Evolutionary conservation across 1,139 yeast genomes (phyloP), one percentile per base, ranked within the genome.

Genomic region (Candida frijolesensis): DNA sequence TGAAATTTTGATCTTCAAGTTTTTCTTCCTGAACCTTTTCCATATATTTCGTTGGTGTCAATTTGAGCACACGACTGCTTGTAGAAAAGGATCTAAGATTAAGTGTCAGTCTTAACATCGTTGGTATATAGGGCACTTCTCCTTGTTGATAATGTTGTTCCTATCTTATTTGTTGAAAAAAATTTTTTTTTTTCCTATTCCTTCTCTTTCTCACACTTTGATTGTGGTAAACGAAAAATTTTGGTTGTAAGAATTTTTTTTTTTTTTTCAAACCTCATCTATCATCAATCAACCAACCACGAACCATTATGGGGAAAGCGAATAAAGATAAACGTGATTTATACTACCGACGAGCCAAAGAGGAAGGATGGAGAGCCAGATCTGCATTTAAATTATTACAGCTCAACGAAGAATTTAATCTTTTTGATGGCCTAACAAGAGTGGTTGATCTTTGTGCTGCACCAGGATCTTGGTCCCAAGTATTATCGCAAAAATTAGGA

Each of bases 401-500:
- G 65, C 72, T 94, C 42, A 87, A 94, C 63, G 96, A 92, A 51
- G 92, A 92, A 66, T 94, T 94, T 65, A 85, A 87, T 57, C 77
- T 94, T 11, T 87, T 94, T 60, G 78, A 84, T 48, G 88, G 83
- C 34, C 41, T 50, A 12, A 76, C 77, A 43, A 74, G 97, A 58
- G 99, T 94, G 6, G 99, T 94, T 9, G 99, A 94, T 70, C 76
- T 94, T 40, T 94, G 99, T 77, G 99, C 99, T 16, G 99, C 99
- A 4, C 99, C 99, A 1, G 99, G 99, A 1, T 90, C 97, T 4
- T 94, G 99, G 99, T 89, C 96, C 1, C 99, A 94, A 65, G 99
- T 94, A 1, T 78, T 94, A n/a, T 83, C 96, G 9, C 71, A 88
- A 54, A 86, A 84, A 56, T 70, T 89, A 43, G 72, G 74, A 52